A percentile compares a stretch with the other conserved stretches of the same genome.
Conservation (phyloP, 495 filamentous ascomycete genomes). For the Podospora appendiculata region DNA sequence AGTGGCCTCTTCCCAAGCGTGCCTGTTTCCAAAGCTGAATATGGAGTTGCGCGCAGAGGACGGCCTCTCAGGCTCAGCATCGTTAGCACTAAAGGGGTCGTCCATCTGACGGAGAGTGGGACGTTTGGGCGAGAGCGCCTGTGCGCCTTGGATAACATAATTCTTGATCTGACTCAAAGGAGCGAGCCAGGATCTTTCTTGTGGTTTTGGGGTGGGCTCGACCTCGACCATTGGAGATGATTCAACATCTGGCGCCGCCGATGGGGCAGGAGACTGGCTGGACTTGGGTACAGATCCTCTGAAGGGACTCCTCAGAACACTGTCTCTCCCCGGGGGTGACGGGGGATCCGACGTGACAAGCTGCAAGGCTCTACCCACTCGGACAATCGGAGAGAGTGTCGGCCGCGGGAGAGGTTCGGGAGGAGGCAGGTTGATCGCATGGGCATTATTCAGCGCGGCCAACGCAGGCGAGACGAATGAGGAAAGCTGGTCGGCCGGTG, state of each 20-base stretch:
- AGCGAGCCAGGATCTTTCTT: constrained; percentile 17
- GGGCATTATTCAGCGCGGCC: constrained; percentile 6
- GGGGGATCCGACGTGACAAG: constrained; percentile 44
- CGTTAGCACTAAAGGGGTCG: constrained; percentile 26
- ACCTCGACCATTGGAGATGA: not conserved
- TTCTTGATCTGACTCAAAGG: constrained; percentile 18
- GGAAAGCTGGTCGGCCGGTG: constrained; percentile 18
- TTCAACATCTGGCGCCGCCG: constrained; percentile 1
- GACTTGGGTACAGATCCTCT: constrained; percentile 30
- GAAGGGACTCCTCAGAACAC: constrained; percentile 43
- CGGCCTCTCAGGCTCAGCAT: constrained; percentile 8
- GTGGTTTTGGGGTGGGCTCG: not conserved
- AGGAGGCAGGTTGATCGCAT: constrained; percentile 7
- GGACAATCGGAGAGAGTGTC: constrained; percentile 43
- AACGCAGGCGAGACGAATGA: constrained; percentile 7
- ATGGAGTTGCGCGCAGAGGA: constrained; percentile 11
- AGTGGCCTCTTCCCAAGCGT: not conserved
- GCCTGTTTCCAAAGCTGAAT: constrained; percentile 9
- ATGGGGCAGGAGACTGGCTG: constrained; percentile 20
- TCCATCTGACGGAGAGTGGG: constrained; percentile 10
- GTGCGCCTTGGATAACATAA: constrained; percentile 18
- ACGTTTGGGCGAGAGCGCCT: constrained; percentile 17
- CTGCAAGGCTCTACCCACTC: constrained; percentile 43
- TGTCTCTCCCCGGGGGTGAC: constrained; percentile 36
- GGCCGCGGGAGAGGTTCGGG: constrained; percentile 24